A percentile compares a stretch with the other conserved stretches of the same genome.
Evolutionary conservation across 129 eudicot species (phyloP).

Genomic region (Oenanthe sinensis): DNA sequence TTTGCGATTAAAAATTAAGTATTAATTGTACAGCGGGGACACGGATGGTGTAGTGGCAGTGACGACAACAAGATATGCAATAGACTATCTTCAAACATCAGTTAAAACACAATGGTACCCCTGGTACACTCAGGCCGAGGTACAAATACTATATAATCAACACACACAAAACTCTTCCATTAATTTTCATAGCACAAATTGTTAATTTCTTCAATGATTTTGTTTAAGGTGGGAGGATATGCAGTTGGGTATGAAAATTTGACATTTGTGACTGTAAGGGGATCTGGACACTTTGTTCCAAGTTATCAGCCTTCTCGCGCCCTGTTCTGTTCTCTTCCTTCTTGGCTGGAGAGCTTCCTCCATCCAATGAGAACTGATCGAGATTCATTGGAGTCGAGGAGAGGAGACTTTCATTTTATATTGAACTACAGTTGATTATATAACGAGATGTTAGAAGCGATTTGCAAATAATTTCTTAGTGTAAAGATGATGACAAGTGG

Average conservation of each 20-base stretch:
- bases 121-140: conserved; percentile 49
- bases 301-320: conserved; percentile 54
- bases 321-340: conserved; percentile 40
- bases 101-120: conserved; percentile 46
- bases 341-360: conserved; percentile 45
- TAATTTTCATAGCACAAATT: neutral
- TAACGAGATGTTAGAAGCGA: neutral
- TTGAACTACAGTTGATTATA: neutral
- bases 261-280: conserved; percentile 21
- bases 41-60: conserved; percentile 46
- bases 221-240: conserved; percentile 47
- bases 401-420: neutral
- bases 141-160: conserved; percentile 9
- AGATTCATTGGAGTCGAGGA: neutral
- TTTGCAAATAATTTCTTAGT: neutral
- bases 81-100: conserved; percentile 29
- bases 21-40: conserved; percentile 37
- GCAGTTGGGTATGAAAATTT: conserved; percentile 43
- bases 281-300: conserved; percentile 57
- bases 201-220: neutral
- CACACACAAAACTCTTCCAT: neutral
- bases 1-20: neutral
- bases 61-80: conserved; percentile 36
- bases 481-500: neutral
- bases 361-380: conserved; percentile 3